Percentiles rank a stretch among this genome's conserved stretches.
phyloP scores from a whole-genome alignment of 2,329 filamentous ascomycete species.

The Pseudogymnoascus sp. region DNA sequence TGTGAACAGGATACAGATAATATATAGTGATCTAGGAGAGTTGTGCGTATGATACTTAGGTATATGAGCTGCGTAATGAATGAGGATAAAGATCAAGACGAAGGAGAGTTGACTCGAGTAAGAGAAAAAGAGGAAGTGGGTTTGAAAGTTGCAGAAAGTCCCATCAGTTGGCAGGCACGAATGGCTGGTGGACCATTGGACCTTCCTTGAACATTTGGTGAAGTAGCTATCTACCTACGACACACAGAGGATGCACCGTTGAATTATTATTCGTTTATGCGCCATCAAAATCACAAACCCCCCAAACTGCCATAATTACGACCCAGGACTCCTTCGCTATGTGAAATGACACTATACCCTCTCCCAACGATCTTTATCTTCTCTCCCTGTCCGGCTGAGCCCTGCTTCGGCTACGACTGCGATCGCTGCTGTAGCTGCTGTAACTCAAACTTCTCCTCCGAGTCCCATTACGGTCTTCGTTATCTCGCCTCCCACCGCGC shows the following conservation, averaged over 20 bases:
- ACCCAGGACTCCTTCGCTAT: slow-evolving; percentile 24
- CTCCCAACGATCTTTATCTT: slow-evolving; percentile 16
- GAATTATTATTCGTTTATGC: neutral
- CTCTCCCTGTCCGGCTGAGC: slow-evolving; percentile 21
- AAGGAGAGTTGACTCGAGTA: neutral
- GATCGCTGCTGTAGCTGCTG: slow-evolving; percentile 51
- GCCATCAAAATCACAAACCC: neutral
- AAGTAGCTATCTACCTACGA: neutral
- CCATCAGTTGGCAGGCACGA: neutral
- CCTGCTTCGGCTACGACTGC: slow-evolving; percentile 29
- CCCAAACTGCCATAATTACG: slow-evolving; percentile 3
- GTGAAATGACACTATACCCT: slow-evolving; percentile 13
- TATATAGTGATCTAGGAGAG: neutral
- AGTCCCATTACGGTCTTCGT: slow-evolving; percentile 22
- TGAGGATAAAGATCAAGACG: neutral
- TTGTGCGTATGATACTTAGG: neutral
- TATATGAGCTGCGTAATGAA: neutral
- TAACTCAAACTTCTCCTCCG: slow-evolving; percentile 55
- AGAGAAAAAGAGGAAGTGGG: neutral
- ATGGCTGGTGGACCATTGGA: neutral
- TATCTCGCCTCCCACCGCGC: slow-evolving; percentile 24
- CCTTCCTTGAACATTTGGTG: slow-evolving; percentile 1
- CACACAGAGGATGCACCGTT: neutral
- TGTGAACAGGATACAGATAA: neutral
- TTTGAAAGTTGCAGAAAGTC: neutral